Conservation (phyloP, 495 filamentous ascomycete genomes). For the Penicillium coffeae region DNA sequence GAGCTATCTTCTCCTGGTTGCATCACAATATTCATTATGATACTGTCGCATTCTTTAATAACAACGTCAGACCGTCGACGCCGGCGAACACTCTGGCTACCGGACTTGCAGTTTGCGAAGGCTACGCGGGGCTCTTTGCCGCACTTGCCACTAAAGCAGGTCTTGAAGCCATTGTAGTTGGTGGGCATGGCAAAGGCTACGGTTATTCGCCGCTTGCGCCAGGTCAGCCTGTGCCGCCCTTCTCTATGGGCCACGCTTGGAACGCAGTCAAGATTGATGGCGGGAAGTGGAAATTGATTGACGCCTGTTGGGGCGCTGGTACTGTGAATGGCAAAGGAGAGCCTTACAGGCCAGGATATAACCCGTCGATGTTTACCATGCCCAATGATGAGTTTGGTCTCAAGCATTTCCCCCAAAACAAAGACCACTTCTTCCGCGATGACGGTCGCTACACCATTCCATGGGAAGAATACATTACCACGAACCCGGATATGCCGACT, state of each 20-base stretch:
- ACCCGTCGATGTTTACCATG: conserved; percentile 66
- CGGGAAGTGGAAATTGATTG: conserved; percentile 86
- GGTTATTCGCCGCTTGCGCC: conserved; percentile 56
- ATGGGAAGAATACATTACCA: conserved; percentile 77
- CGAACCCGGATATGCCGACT: conserved; percentile 43
- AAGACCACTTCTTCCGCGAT: conserved; percentile 62
- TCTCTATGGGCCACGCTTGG: conserved; percentile 75
- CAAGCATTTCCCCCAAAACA: conserved; percentile 71
- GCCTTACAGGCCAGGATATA: conserved; percentile 66
- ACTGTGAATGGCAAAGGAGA: conserved; percentile 41
- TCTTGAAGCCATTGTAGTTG: conserved; percentile 63
- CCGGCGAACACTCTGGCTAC: conserved; percentile 62
- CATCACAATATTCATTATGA: conserved; percentile 94
- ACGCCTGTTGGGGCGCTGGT: conserved; percentile 91
- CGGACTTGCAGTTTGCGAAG: conserved; percentile 85
- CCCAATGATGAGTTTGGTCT: conserved; percentile 78
- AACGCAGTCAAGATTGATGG: conserved; percentile 84
- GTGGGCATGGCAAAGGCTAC: conserved; percentile 85
- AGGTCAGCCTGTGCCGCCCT: conserved; percentile 56
- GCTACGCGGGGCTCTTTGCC: conserved; percentile 81
- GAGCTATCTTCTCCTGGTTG: conserved; percentile 89
- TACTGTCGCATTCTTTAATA: conserved; percentile 67
- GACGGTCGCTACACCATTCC: conserved; percentile 52
- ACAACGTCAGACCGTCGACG: conserved; percentile 60
- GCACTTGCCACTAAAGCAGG: conserved; percentile 71